phyloP scores from a whole-genome alignment of 2,329 filamentous ascomycete genomes.

The Elsinoe perseae region DNA sequence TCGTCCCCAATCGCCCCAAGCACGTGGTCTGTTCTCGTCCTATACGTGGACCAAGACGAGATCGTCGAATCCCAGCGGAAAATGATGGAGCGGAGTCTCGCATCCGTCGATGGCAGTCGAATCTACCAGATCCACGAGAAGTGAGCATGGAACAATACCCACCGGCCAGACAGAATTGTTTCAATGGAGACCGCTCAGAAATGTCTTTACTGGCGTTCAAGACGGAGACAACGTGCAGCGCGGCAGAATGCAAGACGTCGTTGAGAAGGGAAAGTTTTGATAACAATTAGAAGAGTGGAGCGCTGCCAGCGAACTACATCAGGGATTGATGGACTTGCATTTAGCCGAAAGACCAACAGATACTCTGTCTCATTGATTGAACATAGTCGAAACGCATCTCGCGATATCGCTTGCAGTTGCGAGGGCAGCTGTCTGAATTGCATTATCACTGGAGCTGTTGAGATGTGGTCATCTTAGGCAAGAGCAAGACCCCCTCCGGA shows the following conservation, averaged over 20 bases:
- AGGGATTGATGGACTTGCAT: neutral
- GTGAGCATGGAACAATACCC: neutral
- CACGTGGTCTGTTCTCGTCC: neutral
- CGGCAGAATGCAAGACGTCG: neutral
- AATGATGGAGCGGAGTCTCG: neutral
- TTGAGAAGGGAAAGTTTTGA: neutral
- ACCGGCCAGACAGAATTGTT: neutral
- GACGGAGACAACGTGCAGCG: neutral
- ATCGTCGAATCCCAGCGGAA: neutral
- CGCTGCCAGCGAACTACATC: neutral
- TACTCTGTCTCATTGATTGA: neutral
- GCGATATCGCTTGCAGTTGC: neutral
- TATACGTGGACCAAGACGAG: neutral
- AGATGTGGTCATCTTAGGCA: neutral
- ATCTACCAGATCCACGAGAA: neutral
- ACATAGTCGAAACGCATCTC: neutral
- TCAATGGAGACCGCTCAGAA: neutral
- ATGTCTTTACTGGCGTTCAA: neutral
- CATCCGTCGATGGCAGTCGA: neutral
- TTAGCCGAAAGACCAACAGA: neutral
- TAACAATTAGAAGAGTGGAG: neutral
- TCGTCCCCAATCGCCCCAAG: neutral
- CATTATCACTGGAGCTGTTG: neutral
- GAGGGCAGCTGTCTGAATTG: neutral
- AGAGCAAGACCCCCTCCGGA: slow-evolving; percentile 1